A percentile compares a stretch with the other conserved stretches of the same genome.
Evolutionary conservation across 257 asterid genomes (phyloP).

Genomic region (Datura wrightii): DNA sequence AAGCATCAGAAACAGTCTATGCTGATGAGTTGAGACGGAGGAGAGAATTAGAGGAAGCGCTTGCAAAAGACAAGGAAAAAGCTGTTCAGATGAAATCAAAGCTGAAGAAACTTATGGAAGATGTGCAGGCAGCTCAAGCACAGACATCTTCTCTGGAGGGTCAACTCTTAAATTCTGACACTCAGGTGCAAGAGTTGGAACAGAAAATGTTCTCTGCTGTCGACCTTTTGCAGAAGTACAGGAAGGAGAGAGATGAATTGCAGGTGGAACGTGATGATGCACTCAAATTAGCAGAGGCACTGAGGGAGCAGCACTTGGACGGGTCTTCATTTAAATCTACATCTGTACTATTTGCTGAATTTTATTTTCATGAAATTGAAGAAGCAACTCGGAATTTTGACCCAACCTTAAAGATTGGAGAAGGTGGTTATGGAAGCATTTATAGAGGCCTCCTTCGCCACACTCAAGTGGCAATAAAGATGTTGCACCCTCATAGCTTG

Average conservation of each 20-base stretch:
- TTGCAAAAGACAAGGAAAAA: constrained; percentile 61
- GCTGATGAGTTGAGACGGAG: constrained; percentile 61
- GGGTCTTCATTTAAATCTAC: constrained; percentile 58
- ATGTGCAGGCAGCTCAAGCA: constrained; percentile 58
- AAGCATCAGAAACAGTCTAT: constrained; percentile 59
- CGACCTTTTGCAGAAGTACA: constrained; percentile 78
- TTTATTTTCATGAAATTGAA: constrained; percentile 71
- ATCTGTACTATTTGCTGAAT: constrained; percentile 69
- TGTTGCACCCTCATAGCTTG: constrained; percentile 68
- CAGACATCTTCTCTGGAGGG: constrained; percentile 59
- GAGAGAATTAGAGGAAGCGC: constrained; percentile 74
- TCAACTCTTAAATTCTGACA: constrained; percentile 63
- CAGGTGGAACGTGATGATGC: constrained; percentile 72
- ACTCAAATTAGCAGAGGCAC: constrained; percentile 65
- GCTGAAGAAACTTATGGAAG: constrained; percentile 52
- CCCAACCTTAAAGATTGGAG: constrained; percentile 70
- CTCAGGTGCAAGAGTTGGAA: constrained; percentile 68
- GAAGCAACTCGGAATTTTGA: constrained; percentile 73
- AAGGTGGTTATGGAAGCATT: constrained; percentile 87
- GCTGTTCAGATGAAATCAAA: constrained; percentile 54
- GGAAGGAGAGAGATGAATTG: constrained; percentile 75
- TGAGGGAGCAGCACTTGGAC: constrained; percentile 57
- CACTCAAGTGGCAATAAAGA: constrained; percentile 83
- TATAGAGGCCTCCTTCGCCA: constrained; percentile 75
- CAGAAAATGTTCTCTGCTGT: constrained; percentile 77